Percentiles rank a stretch among this genome's conserved stretches.
These are phyloP conservation scores for Neotropicomus parvogracilis DNA, from an alignment of 1,284 basidiomycete species.

Conservation along the genomic window DNA sequence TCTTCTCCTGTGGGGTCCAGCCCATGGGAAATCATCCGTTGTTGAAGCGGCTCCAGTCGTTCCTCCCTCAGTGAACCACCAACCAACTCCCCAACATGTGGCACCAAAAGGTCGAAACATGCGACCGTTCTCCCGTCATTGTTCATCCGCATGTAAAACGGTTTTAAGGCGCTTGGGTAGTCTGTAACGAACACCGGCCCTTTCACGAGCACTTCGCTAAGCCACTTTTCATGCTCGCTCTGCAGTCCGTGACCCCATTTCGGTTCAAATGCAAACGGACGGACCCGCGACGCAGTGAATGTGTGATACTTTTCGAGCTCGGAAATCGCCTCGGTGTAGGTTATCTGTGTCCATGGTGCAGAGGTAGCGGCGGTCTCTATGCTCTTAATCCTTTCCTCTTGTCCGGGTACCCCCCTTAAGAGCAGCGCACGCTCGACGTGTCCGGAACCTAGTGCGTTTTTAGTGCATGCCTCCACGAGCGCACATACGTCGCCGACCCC, in stretches of 20 bases:
- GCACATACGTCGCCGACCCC: conserved; percentile 58
- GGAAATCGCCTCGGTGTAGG: conserved; percentile 75
- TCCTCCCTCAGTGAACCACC: conserved; percentile 93
- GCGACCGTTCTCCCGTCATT: conserved; percentile 60
- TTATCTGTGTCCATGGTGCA: conserved; percentile 66
- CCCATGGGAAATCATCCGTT: conserved; percentile 49
- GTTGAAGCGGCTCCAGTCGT: conserved; percentile 53
- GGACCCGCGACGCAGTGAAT: conserved; percentile 19
- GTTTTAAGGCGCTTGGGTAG: conserved; percentile 82
- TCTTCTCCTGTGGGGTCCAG: conserved; percentile 44
- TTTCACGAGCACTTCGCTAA: conserved; percentile 63
- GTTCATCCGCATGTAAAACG: conserved; percentile 93
- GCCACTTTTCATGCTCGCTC: conserved; percentile 91
- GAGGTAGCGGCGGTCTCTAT: conserved; percentile 37
- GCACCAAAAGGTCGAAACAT: conserved; percentile 94
- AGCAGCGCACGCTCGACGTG: conserved; percentile 36
- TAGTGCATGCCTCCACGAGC: conserved; percentile 68
- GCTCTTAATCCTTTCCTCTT: conserved; percentile 17
- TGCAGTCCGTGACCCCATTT: conserved; percentile 71
- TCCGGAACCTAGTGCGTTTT: conserved; percentile 40
- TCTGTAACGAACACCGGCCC: conserved; percentile 90
- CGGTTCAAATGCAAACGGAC: conserved; percentile 55
- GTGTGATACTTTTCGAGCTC: conserved; percentile 48
- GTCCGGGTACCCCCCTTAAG: conserved; percentile 35
- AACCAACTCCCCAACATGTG: conserved; percentile 83